phyloP scores from a whole-genome alignment of 345 rosid genomes.

The Dovyalis caffra region DNA sequence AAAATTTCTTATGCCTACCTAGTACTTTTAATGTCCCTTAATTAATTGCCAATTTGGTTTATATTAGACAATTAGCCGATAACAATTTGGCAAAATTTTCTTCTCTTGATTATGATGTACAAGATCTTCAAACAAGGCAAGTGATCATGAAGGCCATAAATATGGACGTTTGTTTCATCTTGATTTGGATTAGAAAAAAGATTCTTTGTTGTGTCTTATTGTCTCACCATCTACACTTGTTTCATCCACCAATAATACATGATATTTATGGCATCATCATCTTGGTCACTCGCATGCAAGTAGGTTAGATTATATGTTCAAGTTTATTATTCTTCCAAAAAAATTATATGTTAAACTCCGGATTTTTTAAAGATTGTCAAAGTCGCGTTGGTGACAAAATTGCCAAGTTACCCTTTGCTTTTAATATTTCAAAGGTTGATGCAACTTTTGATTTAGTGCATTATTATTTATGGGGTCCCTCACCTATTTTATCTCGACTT shows the following conservation, averaged over 20 bases:
- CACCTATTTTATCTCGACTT: not conserved
- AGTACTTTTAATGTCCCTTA: not conserved
- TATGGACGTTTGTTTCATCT: not conserved
- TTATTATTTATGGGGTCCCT: not conserved
- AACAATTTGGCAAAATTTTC: not conserved
- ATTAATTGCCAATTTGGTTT: not conserved
- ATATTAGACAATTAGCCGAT: not conserved
- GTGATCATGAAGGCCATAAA: constrained; percentile 5
- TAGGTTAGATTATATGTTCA: not conserved
- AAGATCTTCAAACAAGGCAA: not conserved
- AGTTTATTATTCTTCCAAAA: not conserved
- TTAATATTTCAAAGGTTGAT: constrained; percentile 1
- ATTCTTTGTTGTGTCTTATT: not conserved
- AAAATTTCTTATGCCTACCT: not conserved
- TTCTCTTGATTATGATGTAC: not conserved
- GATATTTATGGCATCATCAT: not conserved
- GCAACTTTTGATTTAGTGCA: not conserved
- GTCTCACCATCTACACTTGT: not conserved
- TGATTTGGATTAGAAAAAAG: not conserved
- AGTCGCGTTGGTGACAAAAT: not conserved
- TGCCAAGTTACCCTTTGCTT: constrained; percentile 1
- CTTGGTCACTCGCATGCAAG: too few species aligned
- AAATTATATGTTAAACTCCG: not conserved
- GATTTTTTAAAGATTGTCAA: too few species aligned
- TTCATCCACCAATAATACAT: not conserved